A percentile compares a stretch with the other conserved stretches of the same genome.
Evolutionary conservation across 352 stramenopile species (phyloP).

Genomic region (Globisporangium rhizosaccharum): DNA sequence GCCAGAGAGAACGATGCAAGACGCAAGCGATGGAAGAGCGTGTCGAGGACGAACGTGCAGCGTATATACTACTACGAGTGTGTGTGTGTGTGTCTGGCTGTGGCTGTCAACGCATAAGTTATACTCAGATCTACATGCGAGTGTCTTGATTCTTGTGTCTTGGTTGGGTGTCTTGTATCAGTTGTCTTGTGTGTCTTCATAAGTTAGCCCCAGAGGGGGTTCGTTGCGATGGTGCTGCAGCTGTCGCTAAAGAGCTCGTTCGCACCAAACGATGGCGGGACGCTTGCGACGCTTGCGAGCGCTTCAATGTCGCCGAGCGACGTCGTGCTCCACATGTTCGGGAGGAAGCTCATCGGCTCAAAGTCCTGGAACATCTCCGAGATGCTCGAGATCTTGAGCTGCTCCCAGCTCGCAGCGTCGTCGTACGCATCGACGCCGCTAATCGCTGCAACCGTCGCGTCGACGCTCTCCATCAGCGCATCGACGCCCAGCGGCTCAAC

Average conservation of each 20-base stretch:
- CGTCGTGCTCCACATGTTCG: slow-evolving; percentile 48
- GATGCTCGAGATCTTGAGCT: slow-evolving; percentile 22
- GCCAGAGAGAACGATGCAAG: too few species aligned
- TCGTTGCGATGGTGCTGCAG: slow-evolving; percentile 1
- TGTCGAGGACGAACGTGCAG: too few species aligned
- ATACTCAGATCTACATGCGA: not conserved
- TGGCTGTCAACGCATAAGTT: not conserved
- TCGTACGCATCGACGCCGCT: slow-evolving; percentile 1
- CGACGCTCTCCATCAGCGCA: slow-evolving; percentile 20
- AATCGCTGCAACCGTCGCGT: slow-evolving; percentile 1
- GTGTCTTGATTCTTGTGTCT: slow-evolving; percentile 3
- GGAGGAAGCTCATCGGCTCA: slow-evolving; percentile 27
- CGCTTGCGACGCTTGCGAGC: slow-evolving; percentile 13
- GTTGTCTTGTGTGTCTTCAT: slow-evolving; percentile 7
- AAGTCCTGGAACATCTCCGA: slow-evolving; percentile 46
- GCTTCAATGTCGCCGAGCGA: slow-evolving; percentile 34
- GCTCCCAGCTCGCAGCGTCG: slow-evolving; percentile 12
- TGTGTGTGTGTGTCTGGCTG: not conserved
- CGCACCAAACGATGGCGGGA: slow-evolving; percentile 9
- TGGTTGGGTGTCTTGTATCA: not conserved
- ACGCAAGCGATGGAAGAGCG: too few species aligned
- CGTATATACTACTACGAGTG: too few species aligned
- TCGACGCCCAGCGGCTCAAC: slow-evolving; percentile 19
- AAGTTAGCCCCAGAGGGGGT: slow-evolving; percentile 17
- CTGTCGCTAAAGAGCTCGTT: slow-evolving; percentile 34